Evolutionary conservation across 2,329 filamentous ascomycete species (phyloP), one percentile per base, ranked within the genome.

Genomic region (Escovopsis sp.): DNA sequence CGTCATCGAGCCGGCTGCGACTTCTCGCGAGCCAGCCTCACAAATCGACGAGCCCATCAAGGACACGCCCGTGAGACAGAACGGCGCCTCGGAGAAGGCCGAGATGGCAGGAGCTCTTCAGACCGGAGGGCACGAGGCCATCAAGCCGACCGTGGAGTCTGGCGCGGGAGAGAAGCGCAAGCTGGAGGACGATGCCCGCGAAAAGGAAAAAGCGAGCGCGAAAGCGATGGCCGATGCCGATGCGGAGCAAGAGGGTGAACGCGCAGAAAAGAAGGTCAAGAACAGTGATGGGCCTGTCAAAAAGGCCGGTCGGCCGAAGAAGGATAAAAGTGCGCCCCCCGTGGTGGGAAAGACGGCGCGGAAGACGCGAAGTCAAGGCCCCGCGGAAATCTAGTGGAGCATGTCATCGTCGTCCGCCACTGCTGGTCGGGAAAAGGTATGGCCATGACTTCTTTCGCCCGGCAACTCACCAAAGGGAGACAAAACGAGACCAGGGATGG

Each of bases 311-410:
- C 48, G 46, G 21, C 42, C 46, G 10, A 58, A 51, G 45, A 60
- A 58, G 41, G 52, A 56, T 12, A 61, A 61, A 47, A 61, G 53
- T 39, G 39, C 43, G n/a, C 35, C 45, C 15, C 46, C 53, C 0
- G 35, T 42, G 3, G 53, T 53, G 13, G 60, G 60, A 14, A 53
- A 40, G 37, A 60, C 60, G 6, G 51, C 52, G 31, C 53, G 60
- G 30, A 62, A 61, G 54, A 63, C 60, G 7, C 52, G 60, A 33
- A 63, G 60, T 39, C 60, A 63, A 42, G 60, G 60, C 1, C 54
- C 56, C 2, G 55, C 49, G 6, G 54, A 58, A 30, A 42, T 41
- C 33, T 48, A 34, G 37, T 10, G 21, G 21, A 3, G 6, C 10
- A 2, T 5, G 21, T 23, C 10, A 5, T 23, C 6, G 10, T 23